Evolutionary conservation across 371 early-diverging fungal species (phyloP), one percentile per base, ranked within the genome.

Genomic region (Furculomyces boomerangus): DNA sequence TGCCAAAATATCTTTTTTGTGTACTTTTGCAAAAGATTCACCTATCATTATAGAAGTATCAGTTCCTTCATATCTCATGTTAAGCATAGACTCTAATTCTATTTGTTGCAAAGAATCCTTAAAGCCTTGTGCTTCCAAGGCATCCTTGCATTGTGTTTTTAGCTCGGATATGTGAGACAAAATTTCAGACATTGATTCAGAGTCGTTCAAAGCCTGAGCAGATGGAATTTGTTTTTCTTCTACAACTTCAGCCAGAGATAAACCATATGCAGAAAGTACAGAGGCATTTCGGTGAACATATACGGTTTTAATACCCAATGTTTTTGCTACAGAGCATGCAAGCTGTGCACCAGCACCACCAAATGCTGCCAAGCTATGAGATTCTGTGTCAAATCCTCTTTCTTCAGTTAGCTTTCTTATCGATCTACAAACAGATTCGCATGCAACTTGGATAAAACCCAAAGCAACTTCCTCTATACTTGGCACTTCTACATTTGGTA

Each of bases 271-370:
- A 3, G 93, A 93, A 7, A 94, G 71, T 37, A 97, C 86, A 0
- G 93, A 86, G 3, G 88, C 80, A 60, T 90, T 77, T 18, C 79
- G 74, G 67, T 97, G 94, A 41, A 97, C 71, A 28, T 82, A 80
- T 40, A 83, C 88, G 47, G 73, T 73, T 27, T 68, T 61, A 54
- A 97, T 94, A 1, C 93, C 92, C 24, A 97, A 62, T 2, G 81
- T 78, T 22, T 78, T 74, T 13, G 97, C 97, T 49, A 97, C 89
- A 1, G 89, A 89, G 59, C 92, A 93, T 0, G 93, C 95, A 60
- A 86, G 86, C 55, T 88, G 88, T 18, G 86, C 87, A 43, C 96
- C 90, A 39, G 95, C 95, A 22, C 97, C 97, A 35, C 97, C 97
- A 79, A 96, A 96, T 26, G 86, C 88, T 1, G 93, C 86, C 29